These are phyloP conservation scores for Lipomyces sp. DNA, from an alignment of 805 yeast genomes.

Conservation along the genomic window DNA sequence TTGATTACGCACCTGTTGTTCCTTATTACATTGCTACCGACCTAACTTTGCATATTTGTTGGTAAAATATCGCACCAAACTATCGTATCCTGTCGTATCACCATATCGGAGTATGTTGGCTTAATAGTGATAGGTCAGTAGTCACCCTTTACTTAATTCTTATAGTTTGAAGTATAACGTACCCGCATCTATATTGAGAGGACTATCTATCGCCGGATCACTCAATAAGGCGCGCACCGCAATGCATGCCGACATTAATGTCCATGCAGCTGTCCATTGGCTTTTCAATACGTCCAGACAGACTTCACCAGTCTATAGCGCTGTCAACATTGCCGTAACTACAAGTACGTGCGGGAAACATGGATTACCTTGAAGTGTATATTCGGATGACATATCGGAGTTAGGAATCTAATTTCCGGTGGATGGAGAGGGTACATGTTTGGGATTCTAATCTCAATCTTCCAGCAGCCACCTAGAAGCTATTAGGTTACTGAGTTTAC, in stretches of 20 bases:
- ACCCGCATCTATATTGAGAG: conserved; percentile 50
- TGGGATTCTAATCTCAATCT: conserved; percentile 50
- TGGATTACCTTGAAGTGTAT: conserved; percentile 44
- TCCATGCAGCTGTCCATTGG: conserved; percentile 51
- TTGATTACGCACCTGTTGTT: not conserved
- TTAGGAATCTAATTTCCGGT: conserved; percentile 53
- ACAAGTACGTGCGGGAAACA: not conserved
- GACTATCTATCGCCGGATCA: conserved; percentile 48
- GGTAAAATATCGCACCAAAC: conserved; percentile 43
- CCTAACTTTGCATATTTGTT: conserved; percentile 31
- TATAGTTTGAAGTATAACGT: not conserved
- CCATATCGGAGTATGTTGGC: conserved; percentile 44
- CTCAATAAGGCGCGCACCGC: conserved; percentile 48
- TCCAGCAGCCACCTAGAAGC: conserved; percentile 58
- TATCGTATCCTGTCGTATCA: conserved; percentile 42
- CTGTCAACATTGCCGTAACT: not conserved
- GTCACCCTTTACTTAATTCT: not conserved
- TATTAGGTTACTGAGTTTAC: conserved; percentile 46
- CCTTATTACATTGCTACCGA: not conserved
- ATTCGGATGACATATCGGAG: conserved; percentile 47
- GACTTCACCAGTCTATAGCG: conserved; percentile 46
- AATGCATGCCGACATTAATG: conserved; percentile 45
- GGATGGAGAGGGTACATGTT: conserved; percentile 55
- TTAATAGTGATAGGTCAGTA: not conserved
- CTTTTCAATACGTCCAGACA: conserved; percentile 48